Base-by-base conservation (phyloP, 2,329 filamentous ascomycete genomes). In the Alternaria sp. region DNA sequence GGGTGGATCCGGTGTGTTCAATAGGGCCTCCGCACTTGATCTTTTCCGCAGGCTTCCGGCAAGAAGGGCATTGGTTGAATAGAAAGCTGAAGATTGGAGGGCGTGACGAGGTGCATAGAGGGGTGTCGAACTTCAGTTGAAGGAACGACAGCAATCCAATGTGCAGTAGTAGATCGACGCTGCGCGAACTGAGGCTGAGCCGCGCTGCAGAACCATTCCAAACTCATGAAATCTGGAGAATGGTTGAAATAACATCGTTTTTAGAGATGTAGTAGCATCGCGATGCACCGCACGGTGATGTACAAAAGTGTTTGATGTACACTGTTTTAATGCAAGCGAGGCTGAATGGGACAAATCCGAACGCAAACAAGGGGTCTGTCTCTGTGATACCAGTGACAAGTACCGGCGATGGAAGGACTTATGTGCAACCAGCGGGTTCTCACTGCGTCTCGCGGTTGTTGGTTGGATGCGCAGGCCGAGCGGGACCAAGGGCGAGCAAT, bases 1-100 rank as follows among this genome's bases (percentile, higher is more conserved):
- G 45, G 10, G 5, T 61, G 51, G 36, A 29, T 67, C 66, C 67
- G 67, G 67, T 69, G 60, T 61, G 29, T 29, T 53, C 46, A 29
- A 54, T 51, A 42, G 41, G 31, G 53, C 24, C 51, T 40, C 51
- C 53, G 40, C 34, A 31, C 40, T 54, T 36, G 29, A 29, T 48
- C n/a, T 17, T 26, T 5, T 39, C 52, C 39, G 42, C 50, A 14
- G 11, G 23, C 39, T 28, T 59, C 58, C 61, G 37, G 13, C 6
- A 46, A 24, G 14, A 24, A 50, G 39, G 41, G 29, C 24, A 65
- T 67, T 66, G 56, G 62, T 17, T 28, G 17, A 6, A 9, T 24
- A 23, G 11, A 9, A 5, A 17, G 24, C 21, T 29, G 17, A n/a
- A 52, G 36, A 45, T 57, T 58, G 52, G 58, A 63, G 56, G 41